Base-by-base conservation (phyloP, 176 grass and related monocot genomes). In the Poa annua region DNA sequence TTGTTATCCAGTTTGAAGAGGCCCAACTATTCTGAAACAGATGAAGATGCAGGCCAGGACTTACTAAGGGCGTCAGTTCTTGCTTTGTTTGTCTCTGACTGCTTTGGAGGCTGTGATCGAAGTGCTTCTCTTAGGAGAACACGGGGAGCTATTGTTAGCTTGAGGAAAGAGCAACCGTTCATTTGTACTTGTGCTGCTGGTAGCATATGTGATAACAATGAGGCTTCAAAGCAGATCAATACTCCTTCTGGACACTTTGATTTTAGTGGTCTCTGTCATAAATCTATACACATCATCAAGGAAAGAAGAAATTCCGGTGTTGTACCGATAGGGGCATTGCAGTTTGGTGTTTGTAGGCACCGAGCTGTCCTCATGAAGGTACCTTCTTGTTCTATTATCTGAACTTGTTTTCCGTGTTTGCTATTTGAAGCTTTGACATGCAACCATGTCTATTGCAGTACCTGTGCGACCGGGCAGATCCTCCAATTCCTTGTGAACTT, bases 361-460 rank as follows among this genome's bases (percentile, higher is more conserved):
- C 87, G 96, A 90, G 93, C 96, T 83, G 93, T 96, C 71, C 74
- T 99, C 79, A 93, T 99, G 96, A 99, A 99, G 96, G 96, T 96
- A 87, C 42, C 11, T 50, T 47, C 14, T 34, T 71, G 77, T 67
- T 84, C 15, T 16, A 36, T 54, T 41, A 39, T 80, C 44, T 24
- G 17, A 79, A 59, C 16, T 84, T 71, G 12, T 9, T 21, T 61
- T 79, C 4, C 59, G n/a, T 79, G 12, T 67, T 83, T 79, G 11
- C 38, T 25, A 11, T 65, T 88, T 77, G 57, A 85, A 29, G 20
- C 53, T 71, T 86, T 83, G 65, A 85, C 35, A 55, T 74, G 47
- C 33, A 84, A 81, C 39, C 49, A 45, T 81, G 52, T 68, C 59
- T 55, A 25, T 75, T 95, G 77, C 57, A 99, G 96, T 99, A 99